phyloP scores from a whole-genome alignment of 371 early-diverging fungal species.

The Basidiobolus heterosporus region DNA sequence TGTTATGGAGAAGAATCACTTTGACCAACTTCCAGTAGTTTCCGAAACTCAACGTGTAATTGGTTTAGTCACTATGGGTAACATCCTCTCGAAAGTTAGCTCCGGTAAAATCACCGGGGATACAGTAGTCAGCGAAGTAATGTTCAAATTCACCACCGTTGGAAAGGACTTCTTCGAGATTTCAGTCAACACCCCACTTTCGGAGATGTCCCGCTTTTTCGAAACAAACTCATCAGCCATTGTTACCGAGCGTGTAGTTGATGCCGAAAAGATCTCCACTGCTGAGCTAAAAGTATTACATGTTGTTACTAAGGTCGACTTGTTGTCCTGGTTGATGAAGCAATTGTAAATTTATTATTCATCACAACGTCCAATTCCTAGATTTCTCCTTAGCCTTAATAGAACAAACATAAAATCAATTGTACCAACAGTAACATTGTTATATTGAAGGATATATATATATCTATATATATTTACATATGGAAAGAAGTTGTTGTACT shows the following conservation, averaged over 20 bases:
- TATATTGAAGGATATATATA: too few species aligned
- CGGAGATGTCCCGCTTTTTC: constrained; percentile 70
- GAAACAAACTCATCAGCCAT: constrained; percentile 76
- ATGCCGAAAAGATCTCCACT: constrained; percentile 8
- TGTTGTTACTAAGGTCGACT: constrained; percentile 82
- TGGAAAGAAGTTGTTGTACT: too few species aligned
- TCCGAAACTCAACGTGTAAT: constrained; percentile 36
- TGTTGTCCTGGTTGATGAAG: constrained; percentile 63
- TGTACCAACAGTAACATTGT: too few species aligned
- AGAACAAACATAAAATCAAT: too few species aligned
- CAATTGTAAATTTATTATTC: constrained; percentile 9
- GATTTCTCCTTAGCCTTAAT: too few species aligned
- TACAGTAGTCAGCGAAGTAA: constrained; percentile 55
- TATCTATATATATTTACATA: too few species aligned
- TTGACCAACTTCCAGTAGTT: constrained; percentile 90
- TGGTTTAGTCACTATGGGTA: constrained; percentile 77
- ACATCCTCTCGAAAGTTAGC: constrained; percentile 67
- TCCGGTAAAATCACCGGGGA: constrained; percentile 43
- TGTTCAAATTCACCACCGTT: constrained; percentile 55
- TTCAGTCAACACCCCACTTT: constrained; percentile 63
- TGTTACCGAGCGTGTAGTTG: constrained; percentile 47
- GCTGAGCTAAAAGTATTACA: constrained; percentile 50
- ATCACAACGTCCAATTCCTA: too few species aligned
- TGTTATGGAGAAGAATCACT: constrained; percentile 72
- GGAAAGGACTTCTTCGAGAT: constrained; percentile 57